phyloP scores from a whole-genome alignment of 441 rosid species.

The Manihot esculenta region DNA sequence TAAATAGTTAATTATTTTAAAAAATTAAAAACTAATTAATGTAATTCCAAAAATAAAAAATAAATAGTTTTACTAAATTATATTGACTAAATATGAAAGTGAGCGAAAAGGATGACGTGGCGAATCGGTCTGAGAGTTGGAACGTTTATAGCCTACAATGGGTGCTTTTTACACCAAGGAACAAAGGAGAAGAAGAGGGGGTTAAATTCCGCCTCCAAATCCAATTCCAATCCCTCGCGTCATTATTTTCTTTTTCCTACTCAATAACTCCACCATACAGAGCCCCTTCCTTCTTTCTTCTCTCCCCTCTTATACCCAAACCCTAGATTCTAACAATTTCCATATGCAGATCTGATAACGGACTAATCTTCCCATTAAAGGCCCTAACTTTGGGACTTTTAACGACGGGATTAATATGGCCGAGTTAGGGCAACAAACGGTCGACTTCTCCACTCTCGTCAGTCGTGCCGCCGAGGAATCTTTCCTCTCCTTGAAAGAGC shows the following conservation, averaged over 20 bases:
- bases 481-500: slow-evolving; percentile 68
- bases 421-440: slow-evolving; percentile 90
- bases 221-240: no score
- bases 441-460: slow-evolving; percentile 76
- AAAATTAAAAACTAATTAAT: no score
- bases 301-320: neutral
- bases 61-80: no score
- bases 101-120: neutral
- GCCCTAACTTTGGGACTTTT: neutral
- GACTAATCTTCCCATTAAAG: neutral
- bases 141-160: neutral
- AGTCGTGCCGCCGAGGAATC: slow-evolving; percentile 87
- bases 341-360: slow-evolving; percentile 11
- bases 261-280: no score
- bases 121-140: neutral
- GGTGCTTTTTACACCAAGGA: neutral
- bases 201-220: slow-evolving; percentile 8
- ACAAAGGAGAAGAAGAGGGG: neutral
- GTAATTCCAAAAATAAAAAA: no score
- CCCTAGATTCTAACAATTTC: slow-evolving; percentile 12
- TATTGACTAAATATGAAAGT: no score
- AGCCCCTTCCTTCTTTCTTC: neutral
- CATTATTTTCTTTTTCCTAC: no score
- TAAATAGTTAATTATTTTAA: no score
- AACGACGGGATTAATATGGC: slow-evolving; percentile 37